These are phyloP conservation scores for Sextonia rubra DNA, from an alignment of 164 flowering plant genomes.

Conservation along the genomic window DNA sequence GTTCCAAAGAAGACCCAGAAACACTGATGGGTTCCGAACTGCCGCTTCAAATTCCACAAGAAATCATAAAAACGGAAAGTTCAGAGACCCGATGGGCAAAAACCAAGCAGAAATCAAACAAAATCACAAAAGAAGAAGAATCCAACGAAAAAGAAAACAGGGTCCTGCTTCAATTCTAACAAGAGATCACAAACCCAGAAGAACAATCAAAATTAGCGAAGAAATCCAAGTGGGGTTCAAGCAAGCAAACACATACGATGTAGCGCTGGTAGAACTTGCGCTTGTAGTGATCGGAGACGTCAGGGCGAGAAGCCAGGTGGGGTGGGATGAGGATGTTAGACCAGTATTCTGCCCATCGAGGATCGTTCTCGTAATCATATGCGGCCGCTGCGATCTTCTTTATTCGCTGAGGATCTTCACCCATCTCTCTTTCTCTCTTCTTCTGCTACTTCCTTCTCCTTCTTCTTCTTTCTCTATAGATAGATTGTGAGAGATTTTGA, in stretches of 20 bases:
- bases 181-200: neutral
- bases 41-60: neutral
- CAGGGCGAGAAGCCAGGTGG: slow-evolving; percentile 77
- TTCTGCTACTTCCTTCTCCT: neutral
- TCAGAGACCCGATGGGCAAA: too few relatives aligned
- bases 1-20: neutral
- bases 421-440: slow-evolving; percentile 23
- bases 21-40: neutral
- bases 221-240: neutral
- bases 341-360: slow-evolving; percentile 97
- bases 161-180: neutral
- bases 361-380: slow-evolving; percentile 87
- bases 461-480: neutral
- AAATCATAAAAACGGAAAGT: neutral
- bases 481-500: neutral
- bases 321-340: slow-evolving; percentile 95
- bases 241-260: slow-evolving; percentile 41
- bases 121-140: too few relatives aligned
- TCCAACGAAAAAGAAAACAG: neutral
- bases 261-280: slow-evolving; percentile 94
- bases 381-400: slow-evolving; percentile 84
- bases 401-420: slow-evolving; percentile 68
- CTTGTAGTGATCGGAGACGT: slow-evolving; percentile 82
- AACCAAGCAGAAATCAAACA: too few relatives aligned
- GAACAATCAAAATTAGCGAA: neutral